Evolutionary conservation across 352 stramenopile species (phyloP), one percentile per base, ranked within the genome.

Genomic region (Phytophthora melonis): DNA sequence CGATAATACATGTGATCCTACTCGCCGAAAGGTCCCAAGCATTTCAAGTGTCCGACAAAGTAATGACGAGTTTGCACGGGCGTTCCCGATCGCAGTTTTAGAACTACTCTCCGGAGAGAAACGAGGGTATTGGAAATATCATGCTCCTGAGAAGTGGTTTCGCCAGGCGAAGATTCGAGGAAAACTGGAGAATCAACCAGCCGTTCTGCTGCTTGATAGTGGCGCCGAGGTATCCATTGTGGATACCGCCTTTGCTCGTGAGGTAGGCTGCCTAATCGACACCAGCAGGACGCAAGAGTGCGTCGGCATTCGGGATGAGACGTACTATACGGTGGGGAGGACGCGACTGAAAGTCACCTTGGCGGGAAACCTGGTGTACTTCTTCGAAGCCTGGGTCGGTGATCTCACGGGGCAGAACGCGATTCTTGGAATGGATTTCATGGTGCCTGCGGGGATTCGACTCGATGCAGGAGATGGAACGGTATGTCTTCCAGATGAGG

Each of bases 61-160:
- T 5, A 9, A 3, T 16, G 10, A 18, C 13, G 36, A 13, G 36
- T 43, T 16, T 16, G 10, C 11, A 3, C 1, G 36, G 13, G 16
- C 36, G 36, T 5, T 5, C 1, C 36, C 36, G 36, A 16, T 43
- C 5, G 10, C 2, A 10, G 41, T 49, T 0, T 3, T 49, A 5
- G 6, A 49, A 0, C 7, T 49, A 16, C 4, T 21, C 0, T 8
- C 65, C 2, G 69, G 66, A 16, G 66, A 81, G 45, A 34, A 59
- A 14, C 70, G 66, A 11, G 70, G 70, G 3, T 82, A 71, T 25
- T 79, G 70, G 70, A 55, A 65, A 11, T 21, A 79, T n/a, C 36
- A 70, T 32, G 55, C 50, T 0, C 64, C 64, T 0, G 32, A 66
- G 21, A 80, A 83, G 47, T 39, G 32, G 43, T 71, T 76, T n/a